Evolutionary conservation across 164 flowering plant genomes (phyloP).

Genomic region (Nymphaea thermarum): DNA sequence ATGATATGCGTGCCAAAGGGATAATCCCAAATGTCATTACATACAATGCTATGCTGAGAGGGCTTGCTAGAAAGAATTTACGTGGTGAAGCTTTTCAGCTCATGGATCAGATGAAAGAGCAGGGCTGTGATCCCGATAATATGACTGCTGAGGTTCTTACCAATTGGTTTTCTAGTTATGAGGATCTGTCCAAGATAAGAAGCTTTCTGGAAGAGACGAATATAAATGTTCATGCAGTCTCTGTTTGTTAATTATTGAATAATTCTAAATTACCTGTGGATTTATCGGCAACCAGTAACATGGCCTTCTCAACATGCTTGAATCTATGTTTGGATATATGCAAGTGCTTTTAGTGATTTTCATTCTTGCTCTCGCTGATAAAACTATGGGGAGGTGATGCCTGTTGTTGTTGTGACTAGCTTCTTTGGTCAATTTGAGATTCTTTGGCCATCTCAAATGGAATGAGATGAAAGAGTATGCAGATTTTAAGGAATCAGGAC

Average conservation of each 20-base stretch:
- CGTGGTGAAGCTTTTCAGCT: constrained; percentile 43
- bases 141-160: constrained; percentile 65
- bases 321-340: too few species aligned
- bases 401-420: too few species aligned
- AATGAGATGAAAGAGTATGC: too few species aligned
- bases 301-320: neutral
- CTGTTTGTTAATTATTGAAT: neutral
- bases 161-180: constrained; percentile 68
- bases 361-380: too few species aligned
- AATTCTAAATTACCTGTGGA: neutral
- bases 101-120: constrained; percentile 67
- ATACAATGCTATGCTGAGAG: constrained; percentile 64
- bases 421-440: too few species aligned
- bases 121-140: constrained; percentile 65
- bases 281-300: neutral
- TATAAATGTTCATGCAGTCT: neutral
- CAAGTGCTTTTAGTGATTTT: too few species aligned
- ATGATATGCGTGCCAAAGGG: constrained; percentile 48
- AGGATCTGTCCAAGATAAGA: constrained; percentile 37
- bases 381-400: too few species aligned
- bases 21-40: constrained; percentile 41
- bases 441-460: too few species aligned
- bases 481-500: too few species aligned
- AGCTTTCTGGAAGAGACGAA: constrained; percentile 31
- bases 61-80: constrained; percentile 37